Base-by-base conservation (phyloP, 208 protist genomes). In the Leptomonas seymouri region DNA sequence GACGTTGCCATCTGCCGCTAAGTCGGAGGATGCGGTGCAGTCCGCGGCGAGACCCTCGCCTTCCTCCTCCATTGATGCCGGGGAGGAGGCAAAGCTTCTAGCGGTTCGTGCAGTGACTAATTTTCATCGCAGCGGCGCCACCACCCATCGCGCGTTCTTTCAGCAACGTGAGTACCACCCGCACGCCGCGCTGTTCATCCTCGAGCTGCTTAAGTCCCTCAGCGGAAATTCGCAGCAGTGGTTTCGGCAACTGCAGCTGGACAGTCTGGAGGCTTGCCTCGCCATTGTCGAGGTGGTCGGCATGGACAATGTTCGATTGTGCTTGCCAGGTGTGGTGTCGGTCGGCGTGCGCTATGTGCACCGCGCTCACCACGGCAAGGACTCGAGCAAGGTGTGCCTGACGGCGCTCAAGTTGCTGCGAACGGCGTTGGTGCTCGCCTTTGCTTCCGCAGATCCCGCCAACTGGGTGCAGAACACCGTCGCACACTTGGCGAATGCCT, bases 121-220 rank as follows among this genome's bases (percentile, higher is more conserved):
- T 16, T 82, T 97, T 30, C 87, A 97, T 62, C 74, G 71, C 23
- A 82, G 59, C 8, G 87, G 70, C n/a, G 42, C 44, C 12, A 48
- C 53, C 16, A 60, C 61, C 31, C 82, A 90, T 46, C 34, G 34
- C 9, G 63, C 27, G 18, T 91, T 89, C 66, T 91, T 93, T 69
- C 44, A 60, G 44, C 61, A 28, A 16, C 41, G 62, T 39, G 63
- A 68, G 36, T 93, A 97, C 63, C 84, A 90, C 72, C 68, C 76
- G 8, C 82, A 87, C 61, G 87, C 89, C 9, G 88, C 91, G 5
- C 77, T 97, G 55, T 97, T 97, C 53, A 76, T 97, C 56, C 84
- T 93, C 48, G 89, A 92, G 64, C 65, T 97, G 41, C 78, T 97
- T 41, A 78, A 86, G 21, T 83, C 80, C 2, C 65, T 97, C 21